Conservation (phyloP, 2,329 filamentous ascomycete genomes). For the Aspergillus oerlinghausenensis region DNA sequence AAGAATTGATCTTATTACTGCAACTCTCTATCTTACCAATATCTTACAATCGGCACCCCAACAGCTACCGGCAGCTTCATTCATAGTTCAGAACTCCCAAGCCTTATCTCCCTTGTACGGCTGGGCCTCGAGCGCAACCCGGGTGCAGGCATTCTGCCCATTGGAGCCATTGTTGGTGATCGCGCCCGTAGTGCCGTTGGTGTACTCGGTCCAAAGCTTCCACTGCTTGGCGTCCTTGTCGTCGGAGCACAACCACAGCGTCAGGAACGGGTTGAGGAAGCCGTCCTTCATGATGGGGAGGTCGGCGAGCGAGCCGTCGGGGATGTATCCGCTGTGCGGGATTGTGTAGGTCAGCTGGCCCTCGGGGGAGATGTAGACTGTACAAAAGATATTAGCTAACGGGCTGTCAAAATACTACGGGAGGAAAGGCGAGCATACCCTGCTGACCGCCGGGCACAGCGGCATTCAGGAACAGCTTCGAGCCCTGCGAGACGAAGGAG, state of each 20-base stretch:
- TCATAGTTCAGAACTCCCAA: neutral
- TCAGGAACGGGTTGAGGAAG: conserved; percentile 6
- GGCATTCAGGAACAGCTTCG: conserved; percentile 2
- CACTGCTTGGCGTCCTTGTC: neutral
- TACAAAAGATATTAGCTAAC: too few species aligned
- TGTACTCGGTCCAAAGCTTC: conserved; percentile 3
- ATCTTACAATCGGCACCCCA: too few species aligned
- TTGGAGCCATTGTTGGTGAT: conserved; percentile 1
- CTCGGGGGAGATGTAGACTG: conserved; percentile 5
- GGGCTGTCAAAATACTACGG: too few species aligned
- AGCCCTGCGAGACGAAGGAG: neutral
- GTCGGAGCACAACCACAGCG: neutral
- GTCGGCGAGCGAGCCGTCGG: conserved; percentile 1
- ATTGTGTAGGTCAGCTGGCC: conserved; percentile 3
- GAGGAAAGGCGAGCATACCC: neutral
- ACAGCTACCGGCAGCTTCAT: neutral
- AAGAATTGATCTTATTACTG: neutral
- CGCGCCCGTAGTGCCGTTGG: conserved; percentile 3
- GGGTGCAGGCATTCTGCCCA: conserved; percentile 3
- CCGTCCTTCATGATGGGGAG: neutral
- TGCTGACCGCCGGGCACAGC: conserved; percentile 7
- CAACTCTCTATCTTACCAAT: too few species aligned
- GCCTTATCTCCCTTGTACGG: neutral
- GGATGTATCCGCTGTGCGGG: conserved; percentile 4
- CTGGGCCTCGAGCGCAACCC: neutral